phyloP scores from a whole-genome alignment of 331 rosid species.

The Acacia pycnantha region DNA sequence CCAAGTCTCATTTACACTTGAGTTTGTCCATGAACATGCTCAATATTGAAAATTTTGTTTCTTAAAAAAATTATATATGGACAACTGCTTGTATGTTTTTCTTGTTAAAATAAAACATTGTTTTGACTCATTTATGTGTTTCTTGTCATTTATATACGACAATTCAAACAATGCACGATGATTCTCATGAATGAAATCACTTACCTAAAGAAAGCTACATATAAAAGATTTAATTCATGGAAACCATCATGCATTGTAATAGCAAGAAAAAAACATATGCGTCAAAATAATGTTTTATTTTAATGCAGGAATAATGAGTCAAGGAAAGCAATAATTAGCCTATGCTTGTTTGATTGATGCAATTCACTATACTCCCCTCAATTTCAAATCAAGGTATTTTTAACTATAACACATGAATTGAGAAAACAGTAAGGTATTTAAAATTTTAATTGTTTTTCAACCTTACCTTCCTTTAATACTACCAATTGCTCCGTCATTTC shows the following conservation, averaged over 20 bases:
- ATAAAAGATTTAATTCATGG: neutral
- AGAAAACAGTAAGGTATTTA: too few relatives aligned
- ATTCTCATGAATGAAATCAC: neutral
- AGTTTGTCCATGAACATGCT: neutral
- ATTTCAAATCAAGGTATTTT: too few relatives aligned
- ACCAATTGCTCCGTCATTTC: too few relatives aligned
- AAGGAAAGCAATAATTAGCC: neutral
- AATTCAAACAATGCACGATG: neutral
- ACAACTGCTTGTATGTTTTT: neutral
- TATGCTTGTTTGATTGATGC: neutral
- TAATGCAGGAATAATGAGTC: neutral
- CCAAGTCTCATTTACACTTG: neutral
- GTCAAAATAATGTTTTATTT: neutral
- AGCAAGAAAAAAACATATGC: neutral
- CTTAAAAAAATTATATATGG: neutral
- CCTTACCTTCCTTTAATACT: too few relatives aligned
- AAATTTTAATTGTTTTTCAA: too few relatives aligned
- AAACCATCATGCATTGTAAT: neutral
- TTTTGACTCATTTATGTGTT: neutral
- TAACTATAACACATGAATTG: too few relatives aligned
- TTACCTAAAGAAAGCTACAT: too few relatives aligned
- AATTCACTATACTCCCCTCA: neutral
- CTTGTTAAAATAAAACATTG: neutral
- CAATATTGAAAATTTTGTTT: neutral
- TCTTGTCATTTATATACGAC: neutral